A percentile compares a stretch with the other conserved stretches of the same genome.
phyloP scores from a whole-genome alignment of 495 filamentous ascomycete genomes.

The Podospora comata region DNA sequence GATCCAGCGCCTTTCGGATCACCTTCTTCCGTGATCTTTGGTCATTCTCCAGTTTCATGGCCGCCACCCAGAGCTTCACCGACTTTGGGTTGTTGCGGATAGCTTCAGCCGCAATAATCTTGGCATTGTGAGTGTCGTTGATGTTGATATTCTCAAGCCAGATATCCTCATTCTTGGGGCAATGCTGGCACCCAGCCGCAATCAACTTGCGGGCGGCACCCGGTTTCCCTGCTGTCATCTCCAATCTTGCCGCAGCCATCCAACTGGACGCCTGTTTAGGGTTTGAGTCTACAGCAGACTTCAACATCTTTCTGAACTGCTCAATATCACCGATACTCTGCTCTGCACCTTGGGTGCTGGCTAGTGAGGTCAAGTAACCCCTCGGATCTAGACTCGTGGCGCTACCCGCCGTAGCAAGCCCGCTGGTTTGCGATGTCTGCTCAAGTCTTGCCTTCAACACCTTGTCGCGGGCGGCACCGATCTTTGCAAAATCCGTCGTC shows the following conservation, averaged over 20 bases:
- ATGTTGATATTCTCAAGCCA: slow-evolving; percentile 95
- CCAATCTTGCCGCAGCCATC: slow-evolving; percentile 90
- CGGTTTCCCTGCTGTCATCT: slow-evolving; percentile 86
- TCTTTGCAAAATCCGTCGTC: slow-evolving; percentile 97
- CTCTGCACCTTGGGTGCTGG: slow-evolving; percentile 71
- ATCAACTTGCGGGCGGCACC: slow-evolving; percentile 83
- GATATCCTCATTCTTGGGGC: slow-evolving; percentile 88
- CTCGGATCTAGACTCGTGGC: slow-evolving; percentile 92
- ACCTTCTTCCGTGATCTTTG: slow-evolving; percentile 82
- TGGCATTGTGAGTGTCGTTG: slow-evolving; percentile 87
- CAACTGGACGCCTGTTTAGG: slow-evolving; percentile 93
- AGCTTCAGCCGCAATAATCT: slow-evolving; percentile 91
- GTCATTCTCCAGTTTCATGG: slow-evolving; percentile 87
- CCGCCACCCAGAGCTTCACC: slow-evolving; percentile 86
- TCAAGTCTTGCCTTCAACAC: slow-evolving; percentile 89
- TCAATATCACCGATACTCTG: slow-evolving; percentile 94
- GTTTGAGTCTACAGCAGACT: slow-evolving; percentile 94
- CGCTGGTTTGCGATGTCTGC: slow-evolving; percentile 70
- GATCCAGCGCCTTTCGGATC: slow-evolving; percentile 79
- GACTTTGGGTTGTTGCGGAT: slow-evolving; percentile 88
- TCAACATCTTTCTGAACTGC: slow-evolving; percentile 84
- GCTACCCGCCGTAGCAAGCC: slow-evolving; percentile 72
- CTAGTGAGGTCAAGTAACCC: slow-evolving; percentile 89
- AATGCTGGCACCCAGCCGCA: slow-evolving; percentile 78
- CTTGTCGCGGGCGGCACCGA: slow-evolving; percentile 91